These are phyloP conservation scores for Fusarium sulawesiense DNA, from an alignment of 2,329 filamentous ascomycete species.

Conservation along the genomic window DNA sequence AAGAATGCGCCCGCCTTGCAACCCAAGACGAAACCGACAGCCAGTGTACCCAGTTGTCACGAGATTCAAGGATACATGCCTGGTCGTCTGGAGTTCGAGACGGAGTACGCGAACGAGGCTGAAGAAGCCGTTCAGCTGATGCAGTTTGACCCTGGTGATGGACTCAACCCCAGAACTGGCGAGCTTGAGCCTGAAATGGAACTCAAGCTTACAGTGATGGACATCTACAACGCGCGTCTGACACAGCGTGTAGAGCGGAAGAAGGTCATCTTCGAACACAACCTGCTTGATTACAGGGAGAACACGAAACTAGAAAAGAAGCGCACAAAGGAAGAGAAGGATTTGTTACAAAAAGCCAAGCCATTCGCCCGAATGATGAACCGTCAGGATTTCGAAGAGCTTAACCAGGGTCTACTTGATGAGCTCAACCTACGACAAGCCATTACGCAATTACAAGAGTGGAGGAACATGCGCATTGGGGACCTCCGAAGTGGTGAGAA, in stretches of 20 bases:
- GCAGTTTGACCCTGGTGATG: slow-evolving; percentile 97
- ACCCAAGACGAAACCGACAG: slow-evolving; percentile 95
- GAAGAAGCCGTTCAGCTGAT: slow-evolving; percentile 98
- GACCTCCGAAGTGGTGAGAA: slow-evolving; percentile 89
- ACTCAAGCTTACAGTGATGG: slow-evolving; percentile 96
- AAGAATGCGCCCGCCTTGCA: slow-evolving; percentile 85
- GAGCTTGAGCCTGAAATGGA: slow-evolving; percentile 96
- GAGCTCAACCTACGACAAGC: slow-evolving; percentile 92
- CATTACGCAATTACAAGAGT: slow-evolving; percentile 91
- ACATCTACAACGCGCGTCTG: slow-evolving; percentile 94
- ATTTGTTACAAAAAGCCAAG: slow-evolving; percentile 91
- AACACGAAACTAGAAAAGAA: slow-evolving; percentile 93
- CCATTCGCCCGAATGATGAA: slow-evolving; percentile 98
- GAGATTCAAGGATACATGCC: slow-evolving; percentile 99
- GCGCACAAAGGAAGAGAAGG: slow-evolving; percentile 92
- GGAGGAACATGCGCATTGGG: slow-evolving; percentile 85
- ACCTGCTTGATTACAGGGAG: slow-evolving; percentile 91
- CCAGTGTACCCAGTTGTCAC: slow-evolving; percentile 94
- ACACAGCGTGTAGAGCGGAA: slow-evolving; percentile 94
- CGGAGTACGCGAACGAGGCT: slow-evolving; percentile 96
- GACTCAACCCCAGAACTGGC: slow-evolving; percentile 84
- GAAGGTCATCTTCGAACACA: slow-evolving; percentile 96
- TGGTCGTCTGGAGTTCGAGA: slow-evolving; percentile 95
- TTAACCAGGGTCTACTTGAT: slow-evolving; percentile 86
- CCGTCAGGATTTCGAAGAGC: slow-evolving; percentile 85